Evolutionary conservation across 1,139 yeast genomes (phyloP), one percentile per base, ranked within the genome.

Genomic region (Geotrichum bryndzae): DNA sequence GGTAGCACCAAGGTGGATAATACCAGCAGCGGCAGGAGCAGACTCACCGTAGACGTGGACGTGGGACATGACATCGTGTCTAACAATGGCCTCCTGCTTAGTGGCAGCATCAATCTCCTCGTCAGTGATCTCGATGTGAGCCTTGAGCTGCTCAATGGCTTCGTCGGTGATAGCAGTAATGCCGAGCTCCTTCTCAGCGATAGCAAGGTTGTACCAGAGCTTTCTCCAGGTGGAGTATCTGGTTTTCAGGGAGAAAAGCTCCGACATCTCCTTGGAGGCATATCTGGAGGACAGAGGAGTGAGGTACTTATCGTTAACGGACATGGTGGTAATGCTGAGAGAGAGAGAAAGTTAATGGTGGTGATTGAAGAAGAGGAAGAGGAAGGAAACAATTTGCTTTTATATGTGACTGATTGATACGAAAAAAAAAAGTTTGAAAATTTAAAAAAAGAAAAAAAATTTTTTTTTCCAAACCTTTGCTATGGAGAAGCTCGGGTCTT

Each of bases 51-150:
- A 94, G 61, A 88, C 90, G 73, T 95, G 99, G 65, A 94, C 98
- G 71, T 94, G 99, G 63, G 99, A 97, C 99, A 94, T 94, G 69
- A 94, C 99, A 76, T 94, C 99, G 77, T 94, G 99, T 80, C 99
- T 88, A 62, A 94, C 98, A 75, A 88, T 91, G 63, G 98, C 97
- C 77, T 94, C 99, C 79, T 94, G 98, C 72, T 84, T 84, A 61
- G 94, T 80, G 54, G 99, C 98, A 64, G 81, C 89, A 61, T 81
- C 90, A 68, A 95, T 90, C 73, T 95, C 98, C 68, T 90, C 94
- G 75, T 94, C 98, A 27, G 97, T 87, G 77, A 94, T 90, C 62
- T 78, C 83, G 71, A 92, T 79, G 75, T 94, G 87, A 27, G 81
- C 76, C 66, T 82, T 79, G 92, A 94, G 87, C 79, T 94, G 90